A percentile compares a stretch with the other conserved stretches of the same genome.
Conservation (phyloP, 495 filamentous ascomycete species). For the Poronia punctata region DNA sequence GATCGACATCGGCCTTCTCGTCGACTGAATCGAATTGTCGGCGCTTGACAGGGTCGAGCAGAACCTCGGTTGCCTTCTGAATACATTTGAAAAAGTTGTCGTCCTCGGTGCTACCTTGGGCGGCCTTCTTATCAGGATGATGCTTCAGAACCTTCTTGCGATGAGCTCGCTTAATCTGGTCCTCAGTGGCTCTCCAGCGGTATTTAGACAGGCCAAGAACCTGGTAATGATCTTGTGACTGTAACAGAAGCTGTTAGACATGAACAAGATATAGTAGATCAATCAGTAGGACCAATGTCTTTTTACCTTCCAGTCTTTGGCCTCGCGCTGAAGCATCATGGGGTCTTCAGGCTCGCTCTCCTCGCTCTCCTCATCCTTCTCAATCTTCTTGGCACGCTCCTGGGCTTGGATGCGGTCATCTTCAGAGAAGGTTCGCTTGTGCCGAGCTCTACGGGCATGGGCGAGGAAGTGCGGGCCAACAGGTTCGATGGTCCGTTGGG, state of each 20-base stretch:
- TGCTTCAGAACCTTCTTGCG: slow-evolving; percentile 99
- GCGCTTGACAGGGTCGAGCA: slow-evolving; percentile 84
- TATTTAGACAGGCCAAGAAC: slow-evolving; percentile 90
- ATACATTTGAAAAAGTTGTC: slow-evolving; percentile 99
- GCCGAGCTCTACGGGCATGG: slow-evolving; percentile 89
- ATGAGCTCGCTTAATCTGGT: slow-evolving; percentile 97
- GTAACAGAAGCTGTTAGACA: slow-evolving; percentile 20
- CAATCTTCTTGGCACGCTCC: slow-evolving; percentile 88
- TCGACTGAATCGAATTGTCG: slow-evolving; percentile 96
- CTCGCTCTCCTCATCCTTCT: slow-evolving; percentile 82
- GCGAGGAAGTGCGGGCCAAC: slow-evolving; percentile 97
- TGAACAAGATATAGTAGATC: not conserved
- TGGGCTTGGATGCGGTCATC: slow-evolving; percentile 95
- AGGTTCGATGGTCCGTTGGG: slow-evolving; percentile 82
- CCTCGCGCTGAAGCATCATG: slow-evolving; percentile 81
- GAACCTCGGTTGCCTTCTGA: slow-evolving; percentile 92
- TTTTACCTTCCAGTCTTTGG: slow-evolving; percentile 97
- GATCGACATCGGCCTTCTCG: slow-evolving; percentile 83
- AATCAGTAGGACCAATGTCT: no score
- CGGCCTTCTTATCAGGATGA: slow-evolving; percentile 98
- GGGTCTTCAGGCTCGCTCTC: slow-evolving; percentile 90
- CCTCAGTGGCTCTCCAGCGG: slow-evolving; percentile 84
- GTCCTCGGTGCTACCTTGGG: slow-evolving; percentile 77
- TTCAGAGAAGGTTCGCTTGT: slow-evolving; percentile 96
- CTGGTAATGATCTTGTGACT: slow-evolving; percentile 97